Conservation (phyloP, 495 filamentous ascomycete genomes). For the Talaromyces nanjingensis region DNA sequence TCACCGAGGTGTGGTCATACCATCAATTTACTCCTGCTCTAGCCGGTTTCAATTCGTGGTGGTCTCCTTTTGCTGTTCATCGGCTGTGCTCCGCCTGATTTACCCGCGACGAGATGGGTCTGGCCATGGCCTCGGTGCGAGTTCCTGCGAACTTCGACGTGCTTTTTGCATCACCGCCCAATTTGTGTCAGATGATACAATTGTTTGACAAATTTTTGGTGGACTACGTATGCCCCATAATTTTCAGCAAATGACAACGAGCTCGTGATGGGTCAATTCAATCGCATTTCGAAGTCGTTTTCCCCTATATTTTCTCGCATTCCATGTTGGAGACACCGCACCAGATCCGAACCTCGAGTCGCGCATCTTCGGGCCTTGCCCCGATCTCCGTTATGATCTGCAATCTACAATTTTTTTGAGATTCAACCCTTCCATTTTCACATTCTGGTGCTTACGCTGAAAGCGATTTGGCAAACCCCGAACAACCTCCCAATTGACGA, state of each 20-base stretch:
- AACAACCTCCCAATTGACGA: background rate
- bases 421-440: background rate
- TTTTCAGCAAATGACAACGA: background rate
- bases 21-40: constrained; percentile 3
- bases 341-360: background rate
- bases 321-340: background rate
- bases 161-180: constrained; percentile 9
- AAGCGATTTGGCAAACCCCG: background rate
- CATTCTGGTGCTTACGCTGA: background rate
- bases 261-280: background rate
- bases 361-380: background rate
- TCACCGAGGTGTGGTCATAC: background rate
- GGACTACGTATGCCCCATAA: background rate
- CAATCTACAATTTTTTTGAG: background rate
- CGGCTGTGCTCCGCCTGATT: background rate
- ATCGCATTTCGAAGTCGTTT: background rate
- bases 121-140: constrained; percentile 1
- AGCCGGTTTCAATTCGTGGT: constrained; percentile 10
- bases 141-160: constrained; percentile 10
- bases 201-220: background rate
- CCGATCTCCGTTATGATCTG: background rate
- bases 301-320: background rate
- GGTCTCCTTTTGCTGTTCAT: background rate
- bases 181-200: background rate
- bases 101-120: background rate